Evolutionary conservation across 371 early-diverging fungal genomes (phyloP), one percentile per base, ranked within the genome.

Genomic region (Lichtheimia ornata): DNA sequence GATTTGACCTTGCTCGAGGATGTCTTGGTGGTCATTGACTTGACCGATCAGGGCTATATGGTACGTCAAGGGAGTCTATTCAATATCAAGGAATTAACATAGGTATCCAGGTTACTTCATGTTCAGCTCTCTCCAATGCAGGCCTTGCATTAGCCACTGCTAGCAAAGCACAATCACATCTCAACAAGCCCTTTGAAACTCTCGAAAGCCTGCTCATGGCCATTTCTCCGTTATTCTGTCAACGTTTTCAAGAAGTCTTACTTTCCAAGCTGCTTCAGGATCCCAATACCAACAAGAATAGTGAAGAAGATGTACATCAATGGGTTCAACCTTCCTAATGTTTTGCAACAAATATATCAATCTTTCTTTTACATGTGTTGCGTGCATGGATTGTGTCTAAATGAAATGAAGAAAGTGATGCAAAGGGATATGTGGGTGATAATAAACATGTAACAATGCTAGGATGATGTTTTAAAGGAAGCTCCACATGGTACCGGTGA

Each of bases 1-100:
- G 78, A 77, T 61, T 58, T 77, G 56, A 77, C 75, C 7, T 49
- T 77, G 49, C 42, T 77, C 11, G 78, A 77, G 65, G 71, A 67
- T 17, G 67, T 77, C n/a, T 64, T 77, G 63, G 62, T 74, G 44
- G 67, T 77, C 18, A 56, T 77, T 28, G 78, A 77, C 41, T 65
- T 71, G n/a, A 58, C 61, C 15, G 61, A 67, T 13, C 58, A 71
- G 58, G 78, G 78, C 0, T 77, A 66, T 27, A 74, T 65, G 71
- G 78, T 74, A 77, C 4, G 47, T n/a, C 2, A 22, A 14, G 11
- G 11, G 47, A 5, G 47, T 9, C 12, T n/a, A 17, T n/a, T 18
- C 22, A 22, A 22, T 22, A 22, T 22, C 22, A 22, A 22, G 22
- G 22, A 2, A 47, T 17, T 47, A 11, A 22, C 47, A 9, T 22